A percentile compares a stretch with the other conserved stretches of the same genome.
Conservation (phyloP, 2,329 filamentous ascomycete genomes). For the Fusarium praegraminearum region DNA sequence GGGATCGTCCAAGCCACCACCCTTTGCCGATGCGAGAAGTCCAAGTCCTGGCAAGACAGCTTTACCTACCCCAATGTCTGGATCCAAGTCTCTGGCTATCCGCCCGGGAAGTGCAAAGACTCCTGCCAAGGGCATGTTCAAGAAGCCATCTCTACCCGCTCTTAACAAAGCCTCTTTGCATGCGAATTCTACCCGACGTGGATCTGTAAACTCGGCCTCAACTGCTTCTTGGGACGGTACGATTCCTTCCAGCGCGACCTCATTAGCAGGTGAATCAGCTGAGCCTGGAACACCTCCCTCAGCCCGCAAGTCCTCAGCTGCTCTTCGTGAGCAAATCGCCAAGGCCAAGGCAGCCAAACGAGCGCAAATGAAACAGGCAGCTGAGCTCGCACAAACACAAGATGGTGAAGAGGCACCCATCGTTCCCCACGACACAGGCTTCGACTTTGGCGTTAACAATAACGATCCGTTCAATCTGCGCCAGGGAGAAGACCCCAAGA, state of each 20-base stretch:
- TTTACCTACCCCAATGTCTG: constrained; percentile 54
- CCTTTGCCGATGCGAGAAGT: constrained; percentile 47
- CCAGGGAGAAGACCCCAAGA: constrained; percentile 67
- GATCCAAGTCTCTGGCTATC: constrained; percentile 60
- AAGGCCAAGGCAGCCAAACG: constrained; percentile 88
- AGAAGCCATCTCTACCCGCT: constrained; percentile 65
- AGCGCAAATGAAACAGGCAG: constrained; percentile 58
- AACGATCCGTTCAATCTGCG: constrained; percentile 78
- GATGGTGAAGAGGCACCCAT: constrained; percentile 51
- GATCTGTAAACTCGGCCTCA: constrained; percentile 33
- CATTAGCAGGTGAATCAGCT: constrained; percentile 19
- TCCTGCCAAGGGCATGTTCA: constrained; percentile 66
- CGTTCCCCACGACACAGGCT: constrained; percentile 59
- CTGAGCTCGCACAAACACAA: constrained; percentile 32
- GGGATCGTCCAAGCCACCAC: constrained; percentile 45
- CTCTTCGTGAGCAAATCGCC: constrained; percentile 90
- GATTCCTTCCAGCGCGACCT: constrained; percentile 41
- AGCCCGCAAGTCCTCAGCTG: constrained; percentile 76
- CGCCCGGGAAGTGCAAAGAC: constrained; percentile 63
- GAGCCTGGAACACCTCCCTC: constrained; percentile 44
- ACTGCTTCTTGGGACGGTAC: constrained; percentile 50
- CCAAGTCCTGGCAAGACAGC: constrained; percentile 56
- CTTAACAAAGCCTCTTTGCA: constrained; percentile 48
- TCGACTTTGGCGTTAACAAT: constrained; percentile 64
- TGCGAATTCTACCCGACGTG: constrained; percentile 18